Base-by-base conservation (phyloP, 306 rosid genomes). In the Oemleria cerasiformis region DNA sequence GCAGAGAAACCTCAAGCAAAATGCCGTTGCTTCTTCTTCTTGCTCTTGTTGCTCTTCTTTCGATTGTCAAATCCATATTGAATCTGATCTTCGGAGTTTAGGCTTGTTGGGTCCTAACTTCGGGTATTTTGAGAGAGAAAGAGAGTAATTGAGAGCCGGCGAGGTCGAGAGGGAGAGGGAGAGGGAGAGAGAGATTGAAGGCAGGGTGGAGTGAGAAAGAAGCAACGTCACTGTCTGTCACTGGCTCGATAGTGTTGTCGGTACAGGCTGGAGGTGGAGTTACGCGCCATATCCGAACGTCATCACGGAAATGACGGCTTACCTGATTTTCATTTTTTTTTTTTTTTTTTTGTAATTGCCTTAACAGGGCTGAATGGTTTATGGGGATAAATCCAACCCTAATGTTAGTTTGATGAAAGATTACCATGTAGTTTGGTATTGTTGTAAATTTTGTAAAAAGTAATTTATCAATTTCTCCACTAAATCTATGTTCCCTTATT, bases 191-290 rank as follows among this genome's bases (percentile, higher is more conserved):
- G 43, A 21, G 4, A 41, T n/a, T 8, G 57, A n/a, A 38, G 68
- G 49, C 16, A 19, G 67, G 59, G 69, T 42, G 70, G 70, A 65
- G 44, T 51, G 72, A 21, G 40, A n/a, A 39, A 56, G 49, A 65
- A 65, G 72, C 19, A 30, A 74, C 7, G 72, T 20, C 12, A 34
- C 20, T 19, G 43, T 62, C 38, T 30, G 38, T 71, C 73, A n/a
- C 44, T 17, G 41, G 12, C 38, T 25, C 55, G 11, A 50, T 44
- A 9, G 11, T 1, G 44, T 14, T 43, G 70, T 73, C 77, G 77
- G 70, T 57, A 1, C 20, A 48, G 21, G 51, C 45, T 61, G 65
- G 0, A 17, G 15, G 14, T 61, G 20, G 47, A 8, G 38, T 30
- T 25, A 38, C 65, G 15, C 21, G 15, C 47, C 13, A 0, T 9